phyloP scores from a whole-genome alignment of 352 stramenopile species.

The Pythium biforme region DNA sequence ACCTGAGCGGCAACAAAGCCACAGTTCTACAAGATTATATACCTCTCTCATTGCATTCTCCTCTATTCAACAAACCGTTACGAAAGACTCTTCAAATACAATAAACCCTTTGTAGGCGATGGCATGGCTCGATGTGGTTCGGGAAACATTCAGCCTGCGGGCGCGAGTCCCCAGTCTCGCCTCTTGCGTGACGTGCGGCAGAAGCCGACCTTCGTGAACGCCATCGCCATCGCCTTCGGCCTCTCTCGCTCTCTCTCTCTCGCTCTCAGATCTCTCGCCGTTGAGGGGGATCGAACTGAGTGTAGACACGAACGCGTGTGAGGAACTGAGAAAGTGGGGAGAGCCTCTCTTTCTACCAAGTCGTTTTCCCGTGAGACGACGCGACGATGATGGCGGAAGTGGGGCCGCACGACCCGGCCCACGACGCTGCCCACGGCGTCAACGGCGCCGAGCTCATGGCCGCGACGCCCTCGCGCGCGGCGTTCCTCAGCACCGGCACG shows the following conservation, averaged over 20 bases:
- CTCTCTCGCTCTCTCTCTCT: conserved; percentile 3
- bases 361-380: not conserved
- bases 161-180: not conserved
- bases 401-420: conserved; percentile 4
- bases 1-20: conserved; percentile 5
- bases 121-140: not conserved
- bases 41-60: not conserved
- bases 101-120: not conserved
- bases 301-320: too few relatives aligned
- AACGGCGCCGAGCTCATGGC: conserved; percentile 10
- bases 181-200: conserved; percentile 26
- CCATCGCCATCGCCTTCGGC: not conserved
- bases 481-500: conserved; percentile 78
- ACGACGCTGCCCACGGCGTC: conserved; percentile 1
- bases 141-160: conserved; percentile 6
- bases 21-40: not conserved
- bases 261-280: not conserved
- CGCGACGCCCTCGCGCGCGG: conserved; percentile 47
- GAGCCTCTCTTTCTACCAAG: not conserved
- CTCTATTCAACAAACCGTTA: not conserved
- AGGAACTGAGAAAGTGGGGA: too few relatives aligned
- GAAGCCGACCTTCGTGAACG: conserved; percentile 14
- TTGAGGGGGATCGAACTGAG: not conserved
- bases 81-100: not conserved
- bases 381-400: conserved; percentile 24